Evolutionary conservation across 495 filamentous ascomycete species (phyloP), one percentile per base, ranked within the genome.

Genomic region (Penicillium fimorum): DNA sequence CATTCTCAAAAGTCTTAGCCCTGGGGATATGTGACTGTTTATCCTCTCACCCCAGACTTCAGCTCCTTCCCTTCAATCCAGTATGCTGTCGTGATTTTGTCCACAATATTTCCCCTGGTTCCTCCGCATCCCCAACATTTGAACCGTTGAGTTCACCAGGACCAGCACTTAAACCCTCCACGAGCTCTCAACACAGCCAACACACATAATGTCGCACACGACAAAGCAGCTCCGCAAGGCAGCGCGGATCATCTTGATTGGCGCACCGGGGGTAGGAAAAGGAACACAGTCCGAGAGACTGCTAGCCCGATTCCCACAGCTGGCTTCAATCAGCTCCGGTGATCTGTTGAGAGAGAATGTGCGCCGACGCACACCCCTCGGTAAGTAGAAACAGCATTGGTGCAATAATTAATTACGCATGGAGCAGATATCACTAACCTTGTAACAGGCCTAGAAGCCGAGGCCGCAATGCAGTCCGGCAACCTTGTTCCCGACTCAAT

Each of bases 331-430:
- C 74, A 94, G 89, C 74, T 96, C 94, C 18, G 94, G 94, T 13
- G 94, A 97, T 67, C 75, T 98, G 12, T 77, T 98, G 48, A 83
- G 94, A 42, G 84, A 94, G 66, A 96, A 97, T 90, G 94, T 93
- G 60, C 86, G 92, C 69, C 84, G 84, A 37, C 84, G 84, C 63
- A 97, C 94, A 2, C 81, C 91, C 25, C 82, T 97, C 33, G 94
- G 91, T 95, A 81, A 62, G 80, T 53, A 24, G 45, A 35, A 22
- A 6, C 25, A 1, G 25, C n/a, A 42, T 5, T 9, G 20, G 7
- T 8, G 12, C 15, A 38, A 13, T 18, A 17, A 40, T 11, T 5
- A n/a, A 42, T 27, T n/a, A 1, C 29, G 11, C 9, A 13, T 4
- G 1, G 9, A 37, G 12, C n/a, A 20, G 10, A 22, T n/a, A 33